A percentile compares a stretch with the other conserved stretches of the same genome.
phyloP scores from a whole-genome alignment of 208 protist genomes.

The Naegleria lovaniensis region DNA sequence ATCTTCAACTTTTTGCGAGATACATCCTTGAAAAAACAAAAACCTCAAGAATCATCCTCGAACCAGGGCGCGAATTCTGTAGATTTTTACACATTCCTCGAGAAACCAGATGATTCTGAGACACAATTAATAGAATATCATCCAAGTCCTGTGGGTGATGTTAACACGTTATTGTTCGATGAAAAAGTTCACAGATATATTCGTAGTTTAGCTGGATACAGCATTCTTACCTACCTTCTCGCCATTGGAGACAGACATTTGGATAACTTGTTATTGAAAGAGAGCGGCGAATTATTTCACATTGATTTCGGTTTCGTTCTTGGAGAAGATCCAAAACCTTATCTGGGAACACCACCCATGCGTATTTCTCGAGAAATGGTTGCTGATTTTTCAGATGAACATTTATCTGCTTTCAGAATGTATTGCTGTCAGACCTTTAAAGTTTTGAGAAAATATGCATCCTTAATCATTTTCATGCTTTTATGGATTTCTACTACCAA shows the following conservation, averaged over 20 bases:
- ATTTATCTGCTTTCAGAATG: neutral
- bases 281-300: conserved; percentile 25
- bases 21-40: neutral
- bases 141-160: neutral
- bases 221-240: conserved; percentile 64
- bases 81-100: no score
- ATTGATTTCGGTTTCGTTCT: conserved; percentile 74
- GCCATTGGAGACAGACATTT: conserved; percentile 72
- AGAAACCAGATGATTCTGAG: neutral
- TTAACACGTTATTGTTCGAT: neutral
- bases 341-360: conserved; percentile 54
- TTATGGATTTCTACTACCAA: conserved; percentile 57
- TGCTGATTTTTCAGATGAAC: neutral
- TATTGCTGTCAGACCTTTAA: conserved; percentile 62
- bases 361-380: conserved; percentile 46
- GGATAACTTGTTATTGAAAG: conserved; percentile 48
- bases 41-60: neutral
- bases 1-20: neutral
- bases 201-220: conserved; percentile 66
- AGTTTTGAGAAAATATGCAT: conserved; percentile 58
- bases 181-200: conserved; percentile 53
- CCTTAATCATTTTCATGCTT: conserved; percentile 64
- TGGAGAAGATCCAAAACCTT: conserved; percentile 67
- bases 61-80: no score
- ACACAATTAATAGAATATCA: neutral